phyloP scores from a whole-genome alignment of 2,329 filamentous ascomycete genomes.

The Ramularia endophylla region DNA sequence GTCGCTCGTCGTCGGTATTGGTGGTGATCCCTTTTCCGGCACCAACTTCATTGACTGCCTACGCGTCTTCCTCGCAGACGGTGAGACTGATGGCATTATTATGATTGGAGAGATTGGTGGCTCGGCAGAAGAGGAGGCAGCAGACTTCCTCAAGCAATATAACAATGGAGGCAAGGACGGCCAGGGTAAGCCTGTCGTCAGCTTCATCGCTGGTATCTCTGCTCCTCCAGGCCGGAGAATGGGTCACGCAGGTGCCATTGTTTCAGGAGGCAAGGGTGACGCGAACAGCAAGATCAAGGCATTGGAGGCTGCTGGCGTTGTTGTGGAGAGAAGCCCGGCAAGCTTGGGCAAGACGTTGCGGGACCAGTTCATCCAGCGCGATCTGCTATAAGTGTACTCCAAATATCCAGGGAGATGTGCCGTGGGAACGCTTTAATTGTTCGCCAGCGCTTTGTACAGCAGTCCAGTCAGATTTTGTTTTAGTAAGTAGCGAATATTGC shows the following conservation, averaged over 20 bases:
- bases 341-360: constrained; percentile 88
- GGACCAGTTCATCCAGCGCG: constrained; percentile 91
- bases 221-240: constrained; percentile 94
- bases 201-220: constrained; percentile 97
- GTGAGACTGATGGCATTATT: constrained; percentile 98
- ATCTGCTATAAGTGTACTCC: constrained; percentile 66
- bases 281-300: constrained; percentile 98
- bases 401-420: no score
- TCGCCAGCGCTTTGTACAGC: constrained; percentile 1
- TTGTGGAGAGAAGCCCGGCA: constrained; percentile 93
- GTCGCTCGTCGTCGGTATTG: constrained; percentile 96
- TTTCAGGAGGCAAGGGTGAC: constrained; percentile 94
- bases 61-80: constrained; percentile 90
- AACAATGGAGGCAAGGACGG: constrained; percentile 58
- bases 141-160: constrained; percentile 87
- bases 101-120: constrained; percentile 99
- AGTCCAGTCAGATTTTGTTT: not conserved
- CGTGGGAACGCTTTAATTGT: no score
- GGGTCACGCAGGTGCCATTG: constrained; percentile 98
- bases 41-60: constrained; percentile 99
- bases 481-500: no score
- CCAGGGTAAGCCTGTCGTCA: constrained; percentile 86
- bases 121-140: constrained; percentile 94
- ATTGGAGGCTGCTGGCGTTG: constrained; percentile 85
- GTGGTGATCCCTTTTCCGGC: constrained; percentile 96